These are phyloP conservation scores for Ascomycota sp. DNA, from an alignment of 2,329 filamentous ascomycete species.

Conservation along the genomic window DNA sequence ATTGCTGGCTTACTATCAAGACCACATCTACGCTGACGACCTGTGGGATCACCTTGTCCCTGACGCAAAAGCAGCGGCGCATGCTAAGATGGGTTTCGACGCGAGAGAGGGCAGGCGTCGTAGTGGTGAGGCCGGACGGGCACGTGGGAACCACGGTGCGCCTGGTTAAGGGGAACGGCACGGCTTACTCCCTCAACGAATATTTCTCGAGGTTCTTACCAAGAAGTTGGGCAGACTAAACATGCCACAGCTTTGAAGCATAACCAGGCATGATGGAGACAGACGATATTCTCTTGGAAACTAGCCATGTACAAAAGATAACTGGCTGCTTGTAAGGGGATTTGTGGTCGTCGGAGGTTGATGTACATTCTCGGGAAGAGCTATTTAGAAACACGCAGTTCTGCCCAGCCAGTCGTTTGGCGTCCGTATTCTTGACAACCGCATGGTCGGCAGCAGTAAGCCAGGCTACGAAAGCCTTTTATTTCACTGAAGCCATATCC, in stretches of 20 bases:
- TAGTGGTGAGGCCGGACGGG: conserved; percentile 71
- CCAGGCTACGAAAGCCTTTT: no score
- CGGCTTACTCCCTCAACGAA: conserved; percentile 59
- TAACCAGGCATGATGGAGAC: no score
- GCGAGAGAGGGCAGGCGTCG: conserved; percentile 54
- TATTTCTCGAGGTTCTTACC: conserved; percentile 59
- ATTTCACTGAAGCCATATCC: no score
- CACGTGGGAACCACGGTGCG: conserved; percentile 62
- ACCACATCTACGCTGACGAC: conserved; percentile 77
- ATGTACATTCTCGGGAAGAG: no score
- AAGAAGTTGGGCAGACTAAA: conserved; percentile 29
- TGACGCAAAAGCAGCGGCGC: conserved; percentile 50
- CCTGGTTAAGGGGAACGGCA: conserved; percentile 56
- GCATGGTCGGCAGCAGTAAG: no score
- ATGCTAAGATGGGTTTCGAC: conserved; percentile 70
- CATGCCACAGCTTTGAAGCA: background rate
- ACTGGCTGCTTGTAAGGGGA: no score
- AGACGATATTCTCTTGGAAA: background rate
- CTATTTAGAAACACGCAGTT: no score
- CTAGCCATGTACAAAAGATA: background rate
- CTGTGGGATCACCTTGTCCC: conserved; percentile 51
- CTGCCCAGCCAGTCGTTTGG: no score
- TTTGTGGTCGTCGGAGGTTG: no score
- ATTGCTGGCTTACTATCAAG: conserved; percentile 52
- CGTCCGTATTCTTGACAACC: no score